Evolutionary conservation across 352 stramenopile species (phyloP), one percentile per base, ranked within the genome.

Genomic region (Globisporangium nagaii): DNA sequence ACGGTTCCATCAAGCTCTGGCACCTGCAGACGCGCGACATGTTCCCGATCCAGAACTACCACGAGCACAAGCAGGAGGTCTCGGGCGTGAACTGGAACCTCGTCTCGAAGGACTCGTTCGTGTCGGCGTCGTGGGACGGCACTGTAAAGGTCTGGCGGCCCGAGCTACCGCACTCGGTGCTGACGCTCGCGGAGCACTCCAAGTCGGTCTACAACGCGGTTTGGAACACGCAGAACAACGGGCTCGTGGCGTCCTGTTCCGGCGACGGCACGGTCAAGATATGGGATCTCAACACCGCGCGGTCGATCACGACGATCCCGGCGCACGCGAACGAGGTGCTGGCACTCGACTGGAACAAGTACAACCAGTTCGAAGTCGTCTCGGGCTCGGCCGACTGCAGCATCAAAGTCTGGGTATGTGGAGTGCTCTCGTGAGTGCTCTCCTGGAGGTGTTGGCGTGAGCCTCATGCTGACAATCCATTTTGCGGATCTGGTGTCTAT

Each of bases 281-380:
- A 43, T 96, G 83, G 81, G 84, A 96, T 35, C 60, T 93, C 6
- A 84, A 83, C 22, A 66, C 65, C 27, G 70, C 56, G 8, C 71
- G 63, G 0, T 84, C 77, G 0, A 52, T 85, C 25, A 71, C 65
- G 2, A 88, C 75, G 27, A 90, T 95, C 47, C 34, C 62, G n/a
- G 84, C 81, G 15, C 84, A 94, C 61, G 60, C 65, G 41, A 87
- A 87, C 36, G 89, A 96, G 49, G 84, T 96, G 39, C 76, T 96
- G 0, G 68, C 81, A 22, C 70, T 93, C 39, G 89, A 97, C 66
- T 97, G 89, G 89, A 95, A 95, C 75, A 96, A 96, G 70, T 97
- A 97, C 72, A 94, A 95, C 45, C 75, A 90, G 46, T 90, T 88
- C 40, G 66, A 95, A 63, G 60, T 96, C 52, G 84, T 92, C 25